Evolutionary conservation across 108 stramenopile genomes (phyloP).

Genomic region (Fragilaria crotonensis): DNA sequence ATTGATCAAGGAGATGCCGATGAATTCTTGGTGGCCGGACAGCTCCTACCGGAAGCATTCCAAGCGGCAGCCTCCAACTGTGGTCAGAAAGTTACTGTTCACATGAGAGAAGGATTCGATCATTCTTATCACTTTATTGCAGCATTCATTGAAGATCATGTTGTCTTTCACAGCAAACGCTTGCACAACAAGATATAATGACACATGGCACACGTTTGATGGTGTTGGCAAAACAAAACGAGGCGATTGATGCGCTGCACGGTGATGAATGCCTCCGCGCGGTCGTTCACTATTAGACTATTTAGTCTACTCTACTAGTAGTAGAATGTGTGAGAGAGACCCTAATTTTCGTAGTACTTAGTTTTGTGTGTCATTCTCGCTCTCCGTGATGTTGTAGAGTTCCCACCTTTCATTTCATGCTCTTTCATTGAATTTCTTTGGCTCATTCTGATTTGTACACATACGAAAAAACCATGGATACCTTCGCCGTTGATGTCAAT

Average conservation of each 20-base stretch:
- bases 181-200: no score
- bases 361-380: no score
- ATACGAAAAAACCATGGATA: no score
- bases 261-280: constrained; percentile 76
- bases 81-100: constrained; percentile 49
- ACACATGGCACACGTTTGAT: constrained; percentile 83
- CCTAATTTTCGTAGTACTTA: no score
- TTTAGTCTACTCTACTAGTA: no score
- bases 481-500: no score
- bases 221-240: constrained; percentile 88
- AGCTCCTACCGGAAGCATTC: constrained; percentile 26
- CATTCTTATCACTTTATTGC: constrained; percentile 92
- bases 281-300: constrained; percentile 80
- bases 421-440: no score
- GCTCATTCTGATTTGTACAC: no score
- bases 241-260: constrained; percentile 92
- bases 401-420: no score
- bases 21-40: constrained; percentile 38
- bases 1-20: constrained; percentile 77
- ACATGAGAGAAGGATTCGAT: constrained; percentile 73
- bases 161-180: constrained; percentile 70
- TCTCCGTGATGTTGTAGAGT: no score
- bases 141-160: constrained; percentile 80
- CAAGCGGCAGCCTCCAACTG: constrained; percentile 41
- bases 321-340: no score